Percentiles rank a stretch among this genome's conserved stretches.
phyloP scores from a whole-genome alignment of 805 yeast species.

The Starmerella asiatica region DNA sequence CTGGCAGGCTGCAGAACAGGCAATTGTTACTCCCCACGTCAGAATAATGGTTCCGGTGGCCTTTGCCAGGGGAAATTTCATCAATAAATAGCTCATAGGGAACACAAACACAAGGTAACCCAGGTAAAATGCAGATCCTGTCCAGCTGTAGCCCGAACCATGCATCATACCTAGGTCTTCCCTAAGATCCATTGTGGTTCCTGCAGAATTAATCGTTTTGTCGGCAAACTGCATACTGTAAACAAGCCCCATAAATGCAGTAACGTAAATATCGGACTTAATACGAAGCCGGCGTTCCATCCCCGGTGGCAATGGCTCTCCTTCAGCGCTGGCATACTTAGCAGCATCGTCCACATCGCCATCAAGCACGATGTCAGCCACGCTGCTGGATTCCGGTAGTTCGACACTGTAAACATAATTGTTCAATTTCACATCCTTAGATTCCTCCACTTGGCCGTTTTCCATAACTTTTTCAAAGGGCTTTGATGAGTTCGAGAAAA shows the following conservation, averaged over 20 bases:
- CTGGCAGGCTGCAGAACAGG: slow-evolving; percentile 35
- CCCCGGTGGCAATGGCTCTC: slow-evolving; percentile 1
- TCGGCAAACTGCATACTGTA: slow-evolving; percentile 13
- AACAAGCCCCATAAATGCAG: slow-evolving; percentile 3
- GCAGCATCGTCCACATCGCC: background rate
- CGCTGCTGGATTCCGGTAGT: too few relatives aligned
- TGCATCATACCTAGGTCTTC: background rate
- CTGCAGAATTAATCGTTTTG: slow-evolving; percentile 5
- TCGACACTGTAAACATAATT: too few relatives aligned
- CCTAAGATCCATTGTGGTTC: background rate
- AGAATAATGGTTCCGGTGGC: slow-evolving; percentile 36
- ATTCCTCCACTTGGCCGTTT: too few relatives aligned
- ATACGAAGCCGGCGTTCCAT: slow-evolving; percentile 4
- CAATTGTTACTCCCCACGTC: slow-evolving; percentile 46
- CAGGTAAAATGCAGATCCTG: slow-evolving; percentile 44
- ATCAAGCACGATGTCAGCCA: too few relatives aligned
- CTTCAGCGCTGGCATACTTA: background rate
- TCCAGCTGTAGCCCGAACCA: slow-evolving; percentile 28
- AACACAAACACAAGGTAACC: slow-evolving; percentile 49
- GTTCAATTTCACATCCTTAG: too few relatives aligned
- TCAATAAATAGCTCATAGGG: slow-evolving; percentile 36
- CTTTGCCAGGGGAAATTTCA: slow-evolving; percentile 43
- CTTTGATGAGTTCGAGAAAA: too few relatives aligned
- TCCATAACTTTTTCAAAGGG: too few relatives aligned
- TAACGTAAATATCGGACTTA: slow-evolving; percentile 7